These are phyloP conservation scores for Ogataea dorogensis DNA, from an alignment of 805 yeast genomes.

Conservation along the genomic window DNA sequence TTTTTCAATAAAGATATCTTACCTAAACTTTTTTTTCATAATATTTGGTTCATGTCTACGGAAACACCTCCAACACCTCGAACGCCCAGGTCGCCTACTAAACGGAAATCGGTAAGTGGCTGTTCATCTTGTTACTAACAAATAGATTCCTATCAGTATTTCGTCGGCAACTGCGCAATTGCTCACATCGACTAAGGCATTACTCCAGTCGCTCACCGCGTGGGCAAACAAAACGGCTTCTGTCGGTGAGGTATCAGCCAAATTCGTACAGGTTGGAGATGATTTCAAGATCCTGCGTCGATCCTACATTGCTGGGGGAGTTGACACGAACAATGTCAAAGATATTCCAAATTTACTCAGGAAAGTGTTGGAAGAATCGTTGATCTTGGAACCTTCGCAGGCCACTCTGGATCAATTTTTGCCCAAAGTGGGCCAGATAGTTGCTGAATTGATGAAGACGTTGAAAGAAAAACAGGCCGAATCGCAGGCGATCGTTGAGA, in stretches of 20 bases:
- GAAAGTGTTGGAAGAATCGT: slow-evolving; percentile 77
- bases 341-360: slow-evolving; percentile 87
- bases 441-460: slow-evolving; percentile 74
- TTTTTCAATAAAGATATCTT: slow-evolving; percentile 2
- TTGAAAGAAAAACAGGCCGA: slow-evolving; percentile 75
- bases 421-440: slow-evolving; percentile 83
- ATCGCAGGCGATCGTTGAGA: slow-evolving; percentile 19
- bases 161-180: slow-evolving; percentile 55
- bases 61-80: slow-evolving; percentile 9
- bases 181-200: slow-evolving; percentile 82
- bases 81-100: slow-evolving; percentile 13
- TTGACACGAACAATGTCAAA: slow-evolving; percentile 79
- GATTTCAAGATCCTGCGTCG: slow-evolving; percentile 86
- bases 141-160: slow-evolving; percentile 60
- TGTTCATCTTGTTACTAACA: slow-evolving; percentile 4
- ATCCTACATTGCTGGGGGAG: slow-evolving; percentile 74
- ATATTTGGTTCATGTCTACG: slow-evolving; percentile 8
- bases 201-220: slow-evolving; percentile 79
- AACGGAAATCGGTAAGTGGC: slow-evolving; percentile 15
- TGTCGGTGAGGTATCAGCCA: slow-evolving; percentile 83
- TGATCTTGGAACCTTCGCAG: slow-evolving; percentile 82
- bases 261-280: slow-evolving; percentile 89
- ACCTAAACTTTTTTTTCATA: slow-evolving; percentile 10
- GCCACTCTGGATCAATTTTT: slow-evolving; percentile 74
- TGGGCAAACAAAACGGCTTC: slow-evolving; percentile 86